phyloP scores from a whole-genome alignment of 345 rosid species.

The Iberis pinnata region DNA sequence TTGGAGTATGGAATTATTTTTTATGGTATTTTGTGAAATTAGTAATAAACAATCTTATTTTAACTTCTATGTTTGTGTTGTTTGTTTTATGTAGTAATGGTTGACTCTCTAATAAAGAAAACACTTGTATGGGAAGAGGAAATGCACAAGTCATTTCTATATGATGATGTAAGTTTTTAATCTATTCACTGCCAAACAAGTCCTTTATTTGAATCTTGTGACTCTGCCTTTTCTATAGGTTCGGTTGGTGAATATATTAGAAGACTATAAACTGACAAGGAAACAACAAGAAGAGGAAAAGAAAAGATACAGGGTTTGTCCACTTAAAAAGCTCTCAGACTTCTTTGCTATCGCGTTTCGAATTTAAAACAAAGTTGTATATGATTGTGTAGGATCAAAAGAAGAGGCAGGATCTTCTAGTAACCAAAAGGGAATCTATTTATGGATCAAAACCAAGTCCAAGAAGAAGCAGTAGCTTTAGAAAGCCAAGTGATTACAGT shows the following conservation, averaged over 20 bases:
- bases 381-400: constrained; percentile 63
- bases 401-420: constrained; percentile 85
- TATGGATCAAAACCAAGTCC: constrained; percentile 97
- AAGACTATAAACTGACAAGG: constrained; percentile 80
- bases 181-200: not conserved
- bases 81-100: constrained; percentile 50
- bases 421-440: constrained; percentile 74
- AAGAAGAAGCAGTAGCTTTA: constrained; percentile 74
- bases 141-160: constrained; percentile 53
- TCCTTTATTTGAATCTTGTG: constrained; percentile 7
- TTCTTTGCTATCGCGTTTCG: not conserved
- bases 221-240: constrained; percentile 39
- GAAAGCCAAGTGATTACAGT: constrained; percentile 65
- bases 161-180: constrained; percentile 68
- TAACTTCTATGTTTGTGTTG: not conserved
- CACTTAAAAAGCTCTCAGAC: not conserved
- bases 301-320: constrained; percentile 67
- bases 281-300: constrained; percentile 83
- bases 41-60: not conserved
- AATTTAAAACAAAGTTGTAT: not conserved
- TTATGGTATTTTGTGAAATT: no score
- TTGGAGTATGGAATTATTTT: no score
- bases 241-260: constrained; percentile 68
- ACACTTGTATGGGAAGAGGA: constrained; percentile 80
- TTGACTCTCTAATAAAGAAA: constrained; percentile 70